phyloP scores from a whole-genome alignment of 306 rosid species.

The Leucaena leucocephala region DNA sequence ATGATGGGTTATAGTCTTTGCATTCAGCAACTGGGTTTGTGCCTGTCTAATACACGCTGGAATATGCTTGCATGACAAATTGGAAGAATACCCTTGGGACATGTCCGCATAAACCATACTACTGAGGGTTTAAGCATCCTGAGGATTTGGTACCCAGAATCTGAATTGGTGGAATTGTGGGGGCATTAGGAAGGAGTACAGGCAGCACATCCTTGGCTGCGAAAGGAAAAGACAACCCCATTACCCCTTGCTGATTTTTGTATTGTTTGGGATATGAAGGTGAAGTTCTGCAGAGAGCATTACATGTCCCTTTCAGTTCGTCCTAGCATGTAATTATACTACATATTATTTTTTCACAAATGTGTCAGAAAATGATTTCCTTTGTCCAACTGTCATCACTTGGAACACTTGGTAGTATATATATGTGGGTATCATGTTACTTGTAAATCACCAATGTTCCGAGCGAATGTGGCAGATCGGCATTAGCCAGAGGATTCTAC shows the following conservation, averaged over 20 bases:
- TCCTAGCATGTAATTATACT: conserved; percentile 81
- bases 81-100: conserved; percentile 52
- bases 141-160: conserved; percentile 55
- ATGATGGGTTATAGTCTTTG: conserved; percentile 94
- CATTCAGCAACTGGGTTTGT: conserved; percentile 83
- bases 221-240: conserved; percentile 71
- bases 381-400: conserved; percentile 36
- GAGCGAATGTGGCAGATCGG: neutral
- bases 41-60: conserved; percentile 76
- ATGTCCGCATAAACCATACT: conserved; percentile 45
- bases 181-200: conserved; percentile 55
- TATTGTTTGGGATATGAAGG: conserved; percentile 62
- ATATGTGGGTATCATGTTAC: conserved; percentile 39
- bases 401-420: conserved; percentile 47
- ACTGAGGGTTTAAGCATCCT: neutral
- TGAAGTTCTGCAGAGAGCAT: conserved; percentile 49
- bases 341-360: conserved; percentile 42
- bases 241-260: conserved; percentile 76
- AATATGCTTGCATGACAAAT: conserved; percentile 58
- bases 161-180: conserved; percentile 54
- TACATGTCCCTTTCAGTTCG: conserved; percentile 91
- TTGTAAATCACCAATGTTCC: conserved; percentile 40
- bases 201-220: conserved; percentile 76
- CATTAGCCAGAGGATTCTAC: neutral
- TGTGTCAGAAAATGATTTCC: conserved; percentile 33